These are phyloP conservation scores for Russula abietina DNA, from an alignment of 768 basidiomycete genomes.

Conservation along the genomic window DNA sequence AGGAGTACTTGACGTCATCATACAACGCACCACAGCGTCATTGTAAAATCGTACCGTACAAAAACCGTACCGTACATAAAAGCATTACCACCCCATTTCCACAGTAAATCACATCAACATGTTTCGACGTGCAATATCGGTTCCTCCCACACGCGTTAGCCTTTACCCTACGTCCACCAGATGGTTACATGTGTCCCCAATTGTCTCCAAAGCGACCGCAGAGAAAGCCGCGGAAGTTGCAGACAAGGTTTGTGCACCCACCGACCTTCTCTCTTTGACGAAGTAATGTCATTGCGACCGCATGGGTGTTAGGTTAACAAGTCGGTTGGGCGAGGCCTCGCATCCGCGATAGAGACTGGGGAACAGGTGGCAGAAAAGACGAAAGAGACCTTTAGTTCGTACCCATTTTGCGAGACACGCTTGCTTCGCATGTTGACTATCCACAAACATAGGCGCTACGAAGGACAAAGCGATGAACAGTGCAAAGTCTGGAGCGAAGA, in stretches of 20 bases:
- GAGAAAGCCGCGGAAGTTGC: slow-evolving; percentile 22
- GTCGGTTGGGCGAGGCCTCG: slow-evolving; percentile 17
- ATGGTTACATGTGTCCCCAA: slow-evolving; percentile 14
- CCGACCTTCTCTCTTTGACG: too few species aligned
- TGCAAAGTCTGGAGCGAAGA: slow-evolving; percentile 3
- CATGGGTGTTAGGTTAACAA: slow-evolving; percentile 20
- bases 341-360: slow-evolving; percentile 21
- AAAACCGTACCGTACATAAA: too few species aligned
- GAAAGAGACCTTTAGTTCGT: slow-evolving; percentile 19
- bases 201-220: slow-evolving; percentile 2
- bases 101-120: background rate
- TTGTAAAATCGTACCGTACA: too few species aligned
- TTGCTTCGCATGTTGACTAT: background rate
- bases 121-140: slow-evolving; percentile 2
- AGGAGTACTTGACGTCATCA: too few species aligned
- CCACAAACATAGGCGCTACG: slow-evolving; percentile 2
- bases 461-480: slow-evolving; percentile 4
- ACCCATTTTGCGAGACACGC: background rate
- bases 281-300: background rate
- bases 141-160: background rate
- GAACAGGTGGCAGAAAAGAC: slow-evolving; percentile 22
- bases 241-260: slow-evolving; percentile 14
- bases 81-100: too few species aligned
- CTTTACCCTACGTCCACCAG: background rate
- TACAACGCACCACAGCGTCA: too few species aligned